Percentiles rank a stretch among this genome's conserved stretches.
Evolutionary conservation across 257 asterid species (phyloP).

Genomic region (Solanum medicagineum): DNA sequence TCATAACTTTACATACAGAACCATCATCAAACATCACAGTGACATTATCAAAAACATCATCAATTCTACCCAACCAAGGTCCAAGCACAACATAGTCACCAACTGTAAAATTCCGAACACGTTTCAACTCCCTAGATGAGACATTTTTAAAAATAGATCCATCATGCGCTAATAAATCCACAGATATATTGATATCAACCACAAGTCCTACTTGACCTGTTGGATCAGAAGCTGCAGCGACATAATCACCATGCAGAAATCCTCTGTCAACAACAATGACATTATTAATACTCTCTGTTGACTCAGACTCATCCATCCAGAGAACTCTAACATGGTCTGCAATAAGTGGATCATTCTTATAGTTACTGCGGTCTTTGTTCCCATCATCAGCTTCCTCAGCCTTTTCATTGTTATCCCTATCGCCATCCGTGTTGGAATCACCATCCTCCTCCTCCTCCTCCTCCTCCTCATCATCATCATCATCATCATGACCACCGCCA

Average conservation of each 20-base stretch:
- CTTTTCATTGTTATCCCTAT: slow-evolving; percentile 16
- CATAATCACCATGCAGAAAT: slow-evolving; percentile 90
- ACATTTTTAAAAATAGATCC: slow-evolving; percentile 44
- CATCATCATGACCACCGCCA: slow-evolving; percentile 6
- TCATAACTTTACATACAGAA: slow-evolving; percentile 80
- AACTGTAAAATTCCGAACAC: slow-evolving; percentile 71
- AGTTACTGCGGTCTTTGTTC: slow-evolving; percentile 20
- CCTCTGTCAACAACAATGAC: slow-evolving; percentile 80
- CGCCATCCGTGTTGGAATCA: slow-evolving; percentile 28
- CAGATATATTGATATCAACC: slow-evolving; percentile 58
- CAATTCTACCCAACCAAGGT: slow-evolving; percentile 98
- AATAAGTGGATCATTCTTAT: slow-evolving; percentile 39
- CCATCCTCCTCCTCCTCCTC: background rate
- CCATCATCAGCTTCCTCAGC: slow-evolving; percentile 25
- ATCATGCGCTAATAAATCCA: slow-evolving; percentile 54
- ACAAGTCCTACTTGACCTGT: slow-evolving; percentile 94
- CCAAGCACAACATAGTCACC: slow-evolving; percentile 95
- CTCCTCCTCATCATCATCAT: background rate
- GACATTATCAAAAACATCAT: slow-evolving; percentile 85
- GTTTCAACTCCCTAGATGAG: slow-evolving; percentile 53
- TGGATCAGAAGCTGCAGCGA: slow-evolving; percentile 83
- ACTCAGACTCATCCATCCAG: slow-evolving; percentile 84
- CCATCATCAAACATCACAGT: slow-evolving; percentile 93
- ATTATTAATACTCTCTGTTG: slow-evolving; percentile 36
- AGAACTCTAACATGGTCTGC: slow-evolving; percentile 78